Percentiles rank a stretch among this genome's conserved stretches.
Evolutionary conservation across 192 early-diverging fungal species (phyloP).

Genomic region (Umbelopsis sp.): DNA sequence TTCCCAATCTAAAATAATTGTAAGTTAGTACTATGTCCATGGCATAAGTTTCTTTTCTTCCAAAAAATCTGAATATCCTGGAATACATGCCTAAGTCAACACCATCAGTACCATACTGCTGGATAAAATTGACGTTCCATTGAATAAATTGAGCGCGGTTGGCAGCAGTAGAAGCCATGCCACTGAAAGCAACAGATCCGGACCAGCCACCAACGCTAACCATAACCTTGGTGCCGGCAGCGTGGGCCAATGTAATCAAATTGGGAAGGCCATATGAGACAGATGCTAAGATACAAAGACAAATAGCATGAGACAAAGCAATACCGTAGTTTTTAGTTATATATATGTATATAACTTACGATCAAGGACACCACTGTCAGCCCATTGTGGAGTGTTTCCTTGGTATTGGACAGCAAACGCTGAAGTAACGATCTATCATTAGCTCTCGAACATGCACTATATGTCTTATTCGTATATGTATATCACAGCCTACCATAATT

Average conservation of each 20-base stretch:
- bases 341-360: too few species aligned
- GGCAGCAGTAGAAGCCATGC: constrained; percentile 4
- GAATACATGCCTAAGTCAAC: constrained; percentile 17
- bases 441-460: too few species aligned
- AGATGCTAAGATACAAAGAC: background rate
- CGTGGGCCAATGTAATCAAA: constrained; percentile 46
- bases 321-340: too few species aligned
- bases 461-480: background rate
- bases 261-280: constrained; percentile 32
- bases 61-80: too few species aligned
- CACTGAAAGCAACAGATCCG: constrained; percentile 36
- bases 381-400: constrained; percentile 27
- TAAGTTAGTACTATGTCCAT: background rate
- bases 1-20: constrained; percentile 10
- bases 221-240: constrained; percentile 48
- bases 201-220: constrained; percentile 73
- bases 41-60: too few species aligned
- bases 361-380: constrained; percentile 26
- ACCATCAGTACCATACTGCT: constrained; percentile 24
- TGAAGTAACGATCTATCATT: background rate
- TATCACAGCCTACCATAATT: constrained; percentile 28
- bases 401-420: constrained; percentile 26
- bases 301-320: too few species aligned
- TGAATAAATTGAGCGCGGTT: constrained; percentile 15
- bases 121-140: constrained; percentile 21